A percentile compares a stretch with the other conserved stretches of the same genome.
phyloP scores from a whole-genome alignment of 129 eudicot species.

The Centaurea solstitialis region DNA sequence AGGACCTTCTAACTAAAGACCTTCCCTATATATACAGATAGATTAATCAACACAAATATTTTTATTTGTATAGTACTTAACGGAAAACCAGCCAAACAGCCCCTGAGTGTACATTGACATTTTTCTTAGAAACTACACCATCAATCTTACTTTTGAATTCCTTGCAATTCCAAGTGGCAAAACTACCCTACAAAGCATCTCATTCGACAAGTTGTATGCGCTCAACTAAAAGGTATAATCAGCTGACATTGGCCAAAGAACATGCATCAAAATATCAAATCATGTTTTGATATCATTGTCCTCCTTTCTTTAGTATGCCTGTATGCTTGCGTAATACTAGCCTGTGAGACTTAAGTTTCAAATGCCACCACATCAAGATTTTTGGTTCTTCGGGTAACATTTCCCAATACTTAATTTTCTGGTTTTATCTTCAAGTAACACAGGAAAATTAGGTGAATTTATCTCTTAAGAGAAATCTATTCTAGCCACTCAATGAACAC shows the following conservation, averaged over 20 bases:
- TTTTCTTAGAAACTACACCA: constrained; percentile 6
- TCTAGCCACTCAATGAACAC: neutral
- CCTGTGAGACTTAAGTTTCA: neutral
- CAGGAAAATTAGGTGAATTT: neutral
- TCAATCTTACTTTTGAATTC: constrained; percentile 21
- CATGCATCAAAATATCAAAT: neutral
- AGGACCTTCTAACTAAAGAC: too few species aligned
- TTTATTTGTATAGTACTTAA: too few species aligned
- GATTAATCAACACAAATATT: too few species aligned
- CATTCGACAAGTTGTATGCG: constrained; percentile 10
- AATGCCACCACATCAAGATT: neutral
- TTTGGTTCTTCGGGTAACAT: constrained; percentile 3
- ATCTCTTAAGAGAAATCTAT: neutral
- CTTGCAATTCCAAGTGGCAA: constrained; percentile 13
- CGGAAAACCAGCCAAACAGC: too few species aligned
- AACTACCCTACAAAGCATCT: constrained; percentile 32
- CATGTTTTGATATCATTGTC: constrained; percentile 8
- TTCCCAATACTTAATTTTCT: neutral
- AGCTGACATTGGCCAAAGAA: constrained; percentile 23
- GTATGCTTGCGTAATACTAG: neutral
- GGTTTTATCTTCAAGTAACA: neutral
- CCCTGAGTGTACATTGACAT: neutral
- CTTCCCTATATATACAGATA: too few species aligned
- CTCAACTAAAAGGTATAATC: constrained; percentile 12
- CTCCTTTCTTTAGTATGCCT: constrained; percentile 12